Evolutionary conservation across 2,329 filamentous ascomycete genomes (phyloP).

Genomic region (Colletotrichum incanum): DNA sequence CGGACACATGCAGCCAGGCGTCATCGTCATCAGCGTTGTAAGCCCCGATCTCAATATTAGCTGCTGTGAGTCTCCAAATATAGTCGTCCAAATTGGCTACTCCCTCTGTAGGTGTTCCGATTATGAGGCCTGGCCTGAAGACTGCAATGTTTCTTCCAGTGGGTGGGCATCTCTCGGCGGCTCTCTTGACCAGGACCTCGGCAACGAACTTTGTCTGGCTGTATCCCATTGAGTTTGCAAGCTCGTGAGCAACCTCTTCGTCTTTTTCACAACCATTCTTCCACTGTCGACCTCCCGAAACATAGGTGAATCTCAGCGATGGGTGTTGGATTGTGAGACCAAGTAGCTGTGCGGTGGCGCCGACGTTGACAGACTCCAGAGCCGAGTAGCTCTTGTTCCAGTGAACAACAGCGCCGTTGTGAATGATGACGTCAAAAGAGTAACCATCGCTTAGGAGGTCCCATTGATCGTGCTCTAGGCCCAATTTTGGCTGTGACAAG

Average conservation of each 20-base stretch:
- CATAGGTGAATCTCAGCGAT: constrained; percentile 3
- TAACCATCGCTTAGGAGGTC: neutral
- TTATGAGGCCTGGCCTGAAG: constrained; percentile 42
- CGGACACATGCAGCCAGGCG: constrained; percentile 32
- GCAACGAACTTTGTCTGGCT: constrained; percentile 47
- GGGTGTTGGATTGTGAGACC: neutral
- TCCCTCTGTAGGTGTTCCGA: constrained; percentile 46
- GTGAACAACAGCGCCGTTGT: constrained; percentile 29
- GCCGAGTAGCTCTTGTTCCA: constrained; percentile 36
- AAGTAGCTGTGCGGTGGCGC: constrained; percentile 10
- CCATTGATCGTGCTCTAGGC: constrained; percentile 9
- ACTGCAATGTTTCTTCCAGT: constrained; percentile 21
- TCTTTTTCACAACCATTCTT: neutral
- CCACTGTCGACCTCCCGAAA: constrained; percentile 34
- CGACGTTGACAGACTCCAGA: constrained; percentile 20
- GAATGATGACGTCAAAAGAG: constrained; percentile 6
- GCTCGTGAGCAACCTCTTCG: constrained; percentile 16
- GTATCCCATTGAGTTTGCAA: constrained; percentile 44
- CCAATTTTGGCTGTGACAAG: neutral
- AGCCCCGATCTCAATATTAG: constrained; percentile 39
- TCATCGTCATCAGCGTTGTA: constrained; percentile 34
- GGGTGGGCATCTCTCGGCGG: constrained; percentile 25
- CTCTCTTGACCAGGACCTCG: constrained; percentile 44
- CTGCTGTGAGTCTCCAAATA: constrained; percentile 43
- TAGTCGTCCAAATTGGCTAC: constrained; percentile 45